phyloP scores from a whole-genome alignment of 1,284 basidiomycete genomes.

The Flammula alnicola region DNA sequence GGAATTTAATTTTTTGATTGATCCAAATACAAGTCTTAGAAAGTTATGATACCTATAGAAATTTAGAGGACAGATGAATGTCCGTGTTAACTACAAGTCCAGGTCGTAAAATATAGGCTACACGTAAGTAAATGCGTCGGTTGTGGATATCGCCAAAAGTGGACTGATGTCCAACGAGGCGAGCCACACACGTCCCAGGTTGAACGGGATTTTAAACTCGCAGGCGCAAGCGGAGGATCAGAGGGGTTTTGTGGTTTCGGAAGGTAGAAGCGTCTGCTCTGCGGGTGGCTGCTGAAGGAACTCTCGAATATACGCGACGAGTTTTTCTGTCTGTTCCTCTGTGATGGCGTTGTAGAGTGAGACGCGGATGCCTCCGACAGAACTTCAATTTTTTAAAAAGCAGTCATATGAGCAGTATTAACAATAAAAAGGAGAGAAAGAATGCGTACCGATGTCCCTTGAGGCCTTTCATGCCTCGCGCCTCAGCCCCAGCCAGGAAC shows the following conservation, averaged over 20 bases:
- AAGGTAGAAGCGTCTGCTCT: constrained; percentile 23
- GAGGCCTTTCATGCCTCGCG: constrained; percentile 79
- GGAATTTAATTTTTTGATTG: too few relatives aligned
- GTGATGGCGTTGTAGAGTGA: constrained; percentile 96
- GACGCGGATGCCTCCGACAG: constrained; percentile 75
- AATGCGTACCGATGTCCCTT: constrained; percentile 89
- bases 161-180: too few relatives aligned
- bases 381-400: constrained; percentile 20
- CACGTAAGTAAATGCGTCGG: not conserved
- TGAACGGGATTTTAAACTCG: too few relatives aligned
- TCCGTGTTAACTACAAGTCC: constrained; percentile 5
- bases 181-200: too few relatives aligned
- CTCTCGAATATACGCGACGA: constrained; percentile 65
- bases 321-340: constrained; percentile 71
- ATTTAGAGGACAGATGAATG: constrained; percentile 8
- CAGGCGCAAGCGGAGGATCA: too few relatives aligned
- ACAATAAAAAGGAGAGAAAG: constrained; percentile 3
- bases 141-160: not conserved
- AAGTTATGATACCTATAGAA: constrained; percentile 4
- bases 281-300: constrained; percentile 44
- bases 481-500: constrained; percentile 83
- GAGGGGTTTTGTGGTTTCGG: constrained; percentile 13
- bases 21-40: too few relatives aligned
- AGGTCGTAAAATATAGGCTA: too few relatives aligned
- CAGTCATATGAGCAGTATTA: not conserved